Conservation (phyloP, 2,329 filamentous ascomycete species). For the Aspergillus latus region DNA sequence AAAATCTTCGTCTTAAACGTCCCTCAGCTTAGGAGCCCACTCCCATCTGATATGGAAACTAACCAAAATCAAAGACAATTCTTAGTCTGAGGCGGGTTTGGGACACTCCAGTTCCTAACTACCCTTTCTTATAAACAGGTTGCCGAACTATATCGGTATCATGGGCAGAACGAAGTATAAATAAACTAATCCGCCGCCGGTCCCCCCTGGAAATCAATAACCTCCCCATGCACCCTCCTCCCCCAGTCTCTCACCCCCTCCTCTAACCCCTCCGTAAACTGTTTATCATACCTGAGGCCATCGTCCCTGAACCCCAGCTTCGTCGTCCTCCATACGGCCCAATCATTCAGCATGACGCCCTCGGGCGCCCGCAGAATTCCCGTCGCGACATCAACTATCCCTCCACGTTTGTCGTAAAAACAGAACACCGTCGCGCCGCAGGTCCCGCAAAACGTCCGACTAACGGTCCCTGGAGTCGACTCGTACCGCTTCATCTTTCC, state of each 20-base stretch:
- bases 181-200: background rate
- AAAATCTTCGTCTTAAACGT: too few relatives aligned
- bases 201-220: background rate
- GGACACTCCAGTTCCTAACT: too few relatives aligned
- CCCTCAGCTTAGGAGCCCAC: too few relatives aligned
- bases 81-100: too few relatives aligned
- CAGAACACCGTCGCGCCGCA: slow-evolving; percentile 50
- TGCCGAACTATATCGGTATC: too few relatives aligned
- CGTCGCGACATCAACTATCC: slow-evolving; percentile 44
- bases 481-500: slow-evolving; percentile 43
- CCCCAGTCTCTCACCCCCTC: slow-evolving; percentile 26
- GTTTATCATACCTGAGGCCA: slow-evolving; percentile 24
- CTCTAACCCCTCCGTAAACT: slow-evolving; percentile 19
- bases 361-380: slow-evolving; percentile 42
- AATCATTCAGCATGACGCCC: slow-evolving; percentile 43
- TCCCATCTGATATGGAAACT: too few relatives aligned
- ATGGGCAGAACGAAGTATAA: too few relatives aligned
- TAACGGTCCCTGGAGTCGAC: slow-evolving; percentile 35
- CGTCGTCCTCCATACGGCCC: slow-evolving; percentile 45
- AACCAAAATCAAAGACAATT: too few relatives aligned
- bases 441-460: slow-evolving; percentile 45
- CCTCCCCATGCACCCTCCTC: background rate
- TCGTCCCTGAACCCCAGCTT: slow-evolving; percentile 24
- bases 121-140: too few relatives aligned
- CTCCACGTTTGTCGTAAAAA: slow-evolving; percentile 33